Base-by-base conservation (phyloP, 2,329 filamentous ascomycete genomes). In the Talaromyces sp. region DNA sequence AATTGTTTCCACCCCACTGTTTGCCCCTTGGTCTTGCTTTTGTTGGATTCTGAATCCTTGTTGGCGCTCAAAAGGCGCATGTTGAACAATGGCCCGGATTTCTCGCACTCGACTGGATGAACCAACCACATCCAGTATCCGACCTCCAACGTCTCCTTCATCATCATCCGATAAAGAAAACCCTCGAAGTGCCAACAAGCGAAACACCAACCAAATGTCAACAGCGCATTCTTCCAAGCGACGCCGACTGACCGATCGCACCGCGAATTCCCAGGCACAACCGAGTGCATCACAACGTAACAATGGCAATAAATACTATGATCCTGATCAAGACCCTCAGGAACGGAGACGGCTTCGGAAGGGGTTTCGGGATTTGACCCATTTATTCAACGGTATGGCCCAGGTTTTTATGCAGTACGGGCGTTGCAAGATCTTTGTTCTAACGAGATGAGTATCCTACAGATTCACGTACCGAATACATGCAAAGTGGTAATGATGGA, bases 271-370 rank as follows among this genome's bases (percentile, higher is more conserved):
- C 14, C 68, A 68, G 49, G 65, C 62, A 20, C 66, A 66, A 57
- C 54, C 63, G 52, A 53, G 68, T 48, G 54, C 54, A 17, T 63
- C 68, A 45, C 65, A 67, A 52, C 61, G 56, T 14, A 62, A 70
- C 51, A 62, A 62, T 24, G 78, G 82, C 17, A 77, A 79, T 4
- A 62, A 74, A 50, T 83, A 75, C 58, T 96, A 92, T 71, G 89
- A 97, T 66, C 92, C 91, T 0, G 86, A 95, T 55, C 93, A 97
- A 68, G 81, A 90, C 51, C 78, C 88, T 11, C 83, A 88, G 39
- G 83, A 91, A 71, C 85, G 91, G 36, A 82, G 92, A 20, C 75
- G 79, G 48, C 76, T 96, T 30, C 88, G 91, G 54, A 84, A 84
- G 52, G 82, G 80, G 9, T 80, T 91, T 53, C 83, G 92, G 57